Evolutionary conservation across 2,329 filamentous ascomycete species (phyloP).

Genomic region (Bisporella sp.): DNA sequence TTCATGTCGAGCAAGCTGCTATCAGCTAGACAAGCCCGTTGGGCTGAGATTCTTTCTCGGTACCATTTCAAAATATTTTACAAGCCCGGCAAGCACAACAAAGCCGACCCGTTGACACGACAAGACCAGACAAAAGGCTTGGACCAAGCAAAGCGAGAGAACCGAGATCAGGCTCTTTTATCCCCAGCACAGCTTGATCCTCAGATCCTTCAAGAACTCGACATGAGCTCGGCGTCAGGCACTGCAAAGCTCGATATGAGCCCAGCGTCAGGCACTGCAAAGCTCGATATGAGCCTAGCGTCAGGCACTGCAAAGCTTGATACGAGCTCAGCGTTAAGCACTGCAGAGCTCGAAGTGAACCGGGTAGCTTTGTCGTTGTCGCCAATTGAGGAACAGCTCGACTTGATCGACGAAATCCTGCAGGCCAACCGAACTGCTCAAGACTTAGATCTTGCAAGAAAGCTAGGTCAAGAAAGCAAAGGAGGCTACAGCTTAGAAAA

Average conservation of each 20-base stretch:
- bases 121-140: too few relatives aligned
- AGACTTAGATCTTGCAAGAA: background rate
- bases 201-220: too few relatives aligned
- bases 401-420: background rate
- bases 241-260: too few relatives aligned
- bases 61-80: too few relatives aligned
- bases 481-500: background rate
- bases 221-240: too few relatives aligned
- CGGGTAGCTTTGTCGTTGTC: background rate
- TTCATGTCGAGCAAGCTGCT: background rate
- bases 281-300: too few relatives aligned
- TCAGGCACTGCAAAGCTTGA: too few relatives aligned
- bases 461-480: background rate
- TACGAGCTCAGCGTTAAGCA: too few relatives aligned
- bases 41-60: too few relatives aligned
- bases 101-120: too few relatives aligned
- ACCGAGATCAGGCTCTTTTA: background rate
- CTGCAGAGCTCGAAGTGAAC: background rate
- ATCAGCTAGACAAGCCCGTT: background rate
- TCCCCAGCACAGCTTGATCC: background rate
- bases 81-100: too few relatives aligned
- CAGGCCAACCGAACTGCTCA: background rate
- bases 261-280: too few relatives aligned
- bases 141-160: background rate
- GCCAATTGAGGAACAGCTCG: background rate